Conservation (phyloP, 2,329 filamentous ascomycete genomes). For the Pyricularia grisea region DNA sequence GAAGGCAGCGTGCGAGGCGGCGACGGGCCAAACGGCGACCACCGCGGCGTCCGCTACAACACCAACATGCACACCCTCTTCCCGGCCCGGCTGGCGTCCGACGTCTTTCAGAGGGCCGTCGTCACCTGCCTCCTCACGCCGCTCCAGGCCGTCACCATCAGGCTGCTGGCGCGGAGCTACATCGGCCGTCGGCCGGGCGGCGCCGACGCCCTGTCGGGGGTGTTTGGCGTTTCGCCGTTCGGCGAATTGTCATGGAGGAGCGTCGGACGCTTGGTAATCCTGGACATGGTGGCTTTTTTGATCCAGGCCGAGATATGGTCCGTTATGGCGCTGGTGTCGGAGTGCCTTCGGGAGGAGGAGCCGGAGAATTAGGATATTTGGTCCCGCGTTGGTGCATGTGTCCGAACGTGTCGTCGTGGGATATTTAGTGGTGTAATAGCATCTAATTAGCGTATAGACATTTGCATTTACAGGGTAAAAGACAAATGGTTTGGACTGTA, state of each 20-base stretch:
- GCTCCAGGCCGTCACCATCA: slow-evolving; percentile 34
- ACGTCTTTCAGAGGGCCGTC: slow-evolving; percentile 30
- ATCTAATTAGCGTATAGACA: not conserved
- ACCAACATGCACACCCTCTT: slow-evolving; percentile 39
- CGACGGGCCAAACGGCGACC: not conserved
- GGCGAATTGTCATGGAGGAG: slow-evolving; percentile 28
- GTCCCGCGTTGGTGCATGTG: not conserved
- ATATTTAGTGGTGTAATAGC: not conserved
- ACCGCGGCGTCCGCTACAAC: slow-evolving; percentile 13
- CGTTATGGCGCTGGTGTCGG: slow-evolving; percentile 22
- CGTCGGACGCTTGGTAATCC: slow-evolving; percentile 33
- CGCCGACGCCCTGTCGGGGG: slow-evolving; percentile 23
- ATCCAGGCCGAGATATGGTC: slow-evolving; percentile 37
- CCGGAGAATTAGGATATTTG: not conserved
- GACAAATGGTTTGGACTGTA: not conserved
- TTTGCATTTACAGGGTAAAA: not conserved
- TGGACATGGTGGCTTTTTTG: slow-evolving; percentile 34
- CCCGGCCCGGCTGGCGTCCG: slow-evolving; percentile 35
- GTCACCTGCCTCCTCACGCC: slow-evolving; percentile 34
- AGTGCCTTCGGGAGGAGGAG: slow-evolving; percentile 9
- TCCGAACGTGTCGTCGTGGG: no score
- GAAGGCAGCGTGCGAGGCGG: not conserved
- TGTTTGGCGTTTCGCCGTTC: slow-evolving; percentile 27
- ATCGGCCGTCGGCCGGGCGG: slow-evolving; percentile 15
- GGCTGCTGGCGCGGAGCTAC: slow-evolving; percentile 33